These are phyloP conservation scores for Brassica carinata DNA, from an alignment of 345 rosid genomes.

Conservation along the genomic window DNA sequence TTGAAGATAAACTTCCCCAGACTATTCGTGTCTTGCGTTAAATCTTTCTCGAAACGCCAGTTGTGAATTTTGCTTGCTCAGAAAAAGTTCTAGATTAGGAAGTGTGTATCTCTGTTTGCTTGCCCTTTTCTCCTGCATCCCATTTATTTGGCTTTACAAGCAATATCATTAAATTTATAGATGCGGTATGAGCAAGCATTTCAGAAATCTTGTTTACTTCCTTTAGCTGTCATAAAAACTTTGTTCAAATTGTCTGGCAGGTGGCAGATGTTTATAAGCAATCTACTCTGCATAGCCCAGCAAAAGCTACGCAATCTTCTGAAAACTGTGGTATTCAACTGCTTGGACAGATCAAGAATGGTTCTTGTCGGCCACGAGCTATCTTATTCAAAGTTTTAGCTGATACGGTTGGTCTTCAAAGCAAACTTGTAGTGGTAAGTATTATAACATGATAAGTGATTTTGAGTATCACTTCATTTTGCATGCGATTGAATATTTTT, in stretches of 20 bases:
- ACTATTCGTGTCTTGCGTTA: slow-evolving; percentile 8
- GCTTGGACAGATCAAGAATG: slow-evolving; percentile 93
- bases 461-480: slow-evolving; percentile 2
- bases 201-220: slow-evolving; percentile 19
- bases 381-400: slow-evolving; percentile 92
- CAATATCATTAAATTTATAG: slow-evolving; percentile 10
- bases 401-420: slow-evolving; percentile 90
- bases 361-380: slow-evolving; percentile 92
- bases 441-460: slow-evolving; percentile 14
- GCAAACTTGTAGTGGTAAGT: slow-evolving; percentile 95
- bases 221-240: slow-evolving; percentile 4
- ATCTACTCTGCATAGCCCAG: slow-evolving; percentile 76
- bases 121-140: slow-evolving; percentile 1
- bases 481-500: slow-evolving; percentile 25
- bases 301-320: slow-evolving; percentile 64
- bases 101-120: slow-evolving; percentile 12
- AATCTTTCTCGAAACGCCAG: slow-evolving; percentile 6
- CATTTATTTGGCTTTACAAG: slow-evolving; percentile 16
- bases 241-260: slow-evolving; percentile 44
- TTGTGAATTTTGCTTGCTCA: slow-evolving; percentile 15
- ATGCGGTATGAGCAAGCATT: slow-evolving; percentile 15
- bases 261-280: slow-evolving; percentile 91
- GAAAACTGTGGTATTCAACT: slow-evolving; percentile 80
- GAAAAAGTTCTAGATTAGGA: slow-evolving; percentile 7
- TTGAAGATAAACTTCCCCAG: slow-evolving; percentile 6